These are phyloP conservation scores for Cercophora sp. DNA, from an alignment of 495 filamentous ascomycete genomes.

Conservation along the genomic window DNA sequence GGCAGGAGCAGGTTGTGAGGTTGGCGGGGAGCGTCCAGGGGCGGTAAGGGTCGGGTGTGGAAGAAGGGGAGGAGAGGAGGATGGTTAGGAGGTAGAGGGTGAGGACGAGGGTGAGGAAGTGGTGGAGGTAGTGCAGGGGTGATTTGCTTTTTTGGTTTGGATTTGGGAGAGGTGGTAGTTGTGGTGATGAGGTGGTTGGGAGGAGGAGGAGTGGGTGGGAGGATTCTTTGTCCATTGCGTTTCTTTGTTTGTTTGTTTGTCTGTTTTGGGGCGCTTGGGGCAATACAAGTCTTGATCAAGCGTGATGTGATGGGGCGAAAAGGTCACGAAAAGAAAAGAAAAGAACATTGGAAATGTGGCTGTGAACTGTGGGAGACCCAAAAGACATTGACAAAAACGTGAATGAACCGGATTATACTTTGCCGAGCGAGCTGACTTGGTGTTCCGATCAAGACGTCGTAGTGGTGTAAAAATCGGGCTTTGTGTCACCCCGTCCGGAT, in stretches of 20 bases:
- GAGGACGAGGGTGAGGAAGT: neutral
- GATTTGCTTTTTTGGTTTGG: neutral
- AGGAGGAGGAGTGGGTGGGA: too few relatives aligned
- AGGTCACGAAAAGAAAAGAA: too few relatives aligned
- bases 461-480: neutral
- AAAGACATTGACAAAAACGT: too few relatives aligned
- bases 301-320: too few relatives aligned
- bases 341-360: too few relatives aligned
- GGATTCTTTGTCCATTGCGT: too few relatives aligned
- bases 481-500: neutral
- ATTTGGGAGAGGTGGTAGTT: neutral
- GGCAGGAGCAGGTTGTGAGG: neutral
- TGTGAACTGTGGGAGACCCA: too few relatives aligned
- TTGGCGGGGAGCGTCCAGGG: neutral
- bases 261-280: too few relatives aligned
- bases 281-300: too few relatives aligned
- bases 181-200: neutral
- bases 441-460: neutral
- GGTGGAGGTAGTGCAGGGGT: neutral
- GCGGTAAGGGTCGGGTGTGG: neutral
- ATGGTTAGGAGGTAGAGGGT: neutral
- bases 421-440: neutral
- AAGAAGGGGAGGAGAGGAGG: neutral
- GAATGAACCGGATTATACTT: neutral
- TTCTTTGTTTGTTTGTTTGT: too few relatives aligned